Evolutionary conservation across 768 basidiomycete species (phyloP), one percentile per base, ranked within the genome.

Genomic region (Mycena epipterygia): DNA sequence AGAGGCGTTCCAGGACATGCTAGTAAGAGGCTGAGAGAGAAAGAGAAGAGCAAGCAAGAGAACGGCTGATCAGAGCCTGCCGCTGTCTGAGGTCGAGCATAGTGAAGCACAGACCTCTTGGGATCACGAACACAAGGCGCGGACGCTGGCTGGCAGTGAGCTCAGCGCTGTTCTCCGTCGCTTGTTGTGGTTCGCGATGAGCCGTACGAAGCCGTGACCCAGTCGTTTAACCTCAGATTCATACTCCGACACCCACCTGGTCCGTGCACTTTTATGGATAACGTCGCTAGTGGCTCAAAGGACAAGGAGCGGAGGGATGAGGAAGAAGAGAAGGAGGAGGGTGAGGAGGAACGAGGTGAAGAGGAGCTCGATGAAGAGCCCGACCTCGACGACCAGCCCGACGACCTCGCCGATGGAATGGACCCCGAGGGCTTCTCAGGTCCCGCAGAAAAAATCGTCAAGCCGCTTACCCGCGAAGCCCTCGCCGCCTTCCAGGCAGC

Each of bases 31-130:
- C 83, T 86, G 86, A 88, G 84, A 80, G 84, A 83, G 81, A 88
- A 84, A 88, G 84, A 87, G 59, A 85, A 83, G 81, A 79, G 81
- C 80, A 85, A 67, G 82, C 79, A 80, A 81, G 81, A 87, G 84
- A 85, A 88, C 80, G 86, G 87, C 86, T 86, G 84, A 90, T 91
- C 85, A 91, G 90, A 89, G 90, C 85, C 89, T 88, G 87, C 77
- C 81, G 86, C 84, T 86, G 88, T 86, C 85, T 85, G 89, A 88
- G 89, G 91, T 89, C 91, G 92, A 90, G 92, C 93, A 94, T 94
- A 89, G 90, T 89, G 90, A 90, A 91, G 91, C 88, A 95, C 93
- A 93, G 93, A 95, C 93, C 93, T 95, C 93, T 92, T 90, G 87
- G 85, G 85, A 88, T 87, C 87, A 84, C 87, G 86, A 84, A 11